Percentiles rank a stretch among this genome's conserved stretches.
Conservation (phyloP, 305 asterid genomes). For the Andrographis paniculata region DNA sequence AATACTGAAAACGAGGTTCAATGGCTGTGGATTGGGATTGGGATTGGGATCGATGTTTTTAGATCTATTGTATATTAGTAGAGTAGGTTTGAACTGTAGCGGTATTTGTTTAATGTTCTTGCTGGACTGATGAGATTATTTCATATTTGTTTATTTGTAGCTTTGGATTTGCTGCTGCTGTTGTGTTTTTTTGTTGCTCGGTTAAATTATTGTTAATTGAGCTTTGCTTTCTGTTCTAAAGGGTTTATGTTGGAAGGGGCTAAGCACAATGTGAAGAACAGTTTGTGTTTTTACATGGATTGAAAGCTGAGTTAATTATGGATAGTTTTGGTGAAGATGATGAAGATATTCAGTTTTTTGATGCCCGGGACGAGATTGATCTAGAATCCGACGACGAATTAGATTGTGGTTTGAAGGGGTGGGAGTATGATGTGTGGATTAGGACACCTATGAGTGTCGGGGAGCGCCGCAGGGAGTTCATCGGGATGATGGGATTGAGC, state of each 20-base stretch:
- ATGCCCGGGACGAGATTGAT: constrained; percentile 55
- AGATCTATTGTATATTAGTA: constrained; percentile 45
- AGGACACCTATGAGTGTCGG: constrained; percentile 56
- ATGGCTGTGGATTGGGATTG: constrained; percentile 77
- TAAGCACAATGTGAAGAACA: constrained; percentile 48
- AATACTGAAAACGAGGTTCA: constrained; percentile 53
- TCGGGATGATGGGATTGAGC: constrained; percentile 43
- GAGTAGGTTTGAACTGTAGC: constrained; percentile 20
- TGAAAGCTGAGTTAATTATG: constrained; percentile 55
- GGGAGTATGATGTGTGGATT: constrained; percentile 57
- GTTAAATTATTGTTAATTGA: constrained; percentile 15
- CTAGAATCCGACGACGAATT: constrained; percentile 36
- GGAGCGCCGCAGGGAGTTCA: constrained; percentile 62
- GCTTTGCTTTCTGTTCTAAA: constrained; percentile 28
- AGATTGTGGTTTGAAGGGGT: constrained; percentile 19
- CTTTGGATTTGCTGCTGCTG: constrained; percentile 46
- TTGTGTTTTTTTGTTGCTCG: constrained; percentile 33
- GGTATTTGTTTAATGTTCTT: constrained; percentile 33
- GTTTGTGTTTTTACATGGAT: constrained; percentile 43
- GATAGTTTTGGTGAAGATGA: constrained; percentile 41
- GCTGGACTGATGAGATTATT: constrained; percentile 27
- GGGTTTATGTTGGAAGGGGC: constrained; percentile 43
- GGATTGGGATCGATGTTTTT: constrained; percentile 26
- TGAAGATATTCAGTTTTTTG: constrained; percentile 50
- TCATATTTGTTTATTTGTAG: constrained; percentile 30